Conservation (phyloP, 768 basidiomycete genomes). For the Mrakia blollopis region DNA sequence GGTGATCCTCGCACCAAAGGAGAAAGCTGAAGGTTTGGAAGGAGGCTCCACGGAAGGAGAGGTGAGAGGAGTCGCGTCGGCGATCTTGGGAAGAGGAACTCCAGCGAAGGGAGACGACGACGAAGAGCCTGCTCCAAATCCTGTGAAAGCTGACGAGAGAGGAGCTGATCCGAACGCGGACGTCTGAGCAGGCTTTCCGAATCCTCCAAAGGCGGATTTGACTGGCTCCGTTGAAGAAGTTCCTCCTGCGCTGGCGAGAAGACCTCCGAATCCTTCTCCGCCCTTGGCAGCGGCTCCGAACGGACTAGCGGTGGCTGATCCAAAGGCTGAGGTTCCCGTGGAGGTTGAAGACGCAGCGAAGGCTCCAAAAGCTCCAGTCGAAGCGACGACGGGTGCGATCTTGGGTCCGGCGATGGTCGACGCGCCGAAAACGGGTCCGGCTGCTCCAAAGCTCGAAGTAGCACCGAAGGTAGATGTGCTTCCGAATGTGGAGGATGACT, state of each 20-base stretch:
- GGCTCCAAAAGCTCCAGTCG: slow-evolving; percentile 23
- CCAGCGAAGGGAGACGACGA: slow-evolving; percentile 6
- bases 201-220: slow-evolving; percentile 16
- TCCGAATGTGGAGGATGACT: slow-evolving; percentile 1
- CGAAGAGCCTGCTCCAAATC: neutral
- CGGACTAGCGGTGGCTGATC: slow-evolving; percentile 3
- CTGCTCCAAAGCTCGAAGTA: neutral
- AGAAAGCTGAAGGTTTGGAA: neutral
- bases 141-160: slow-evolving; percentile 8
- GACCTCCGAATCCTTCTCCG: slow-evolving; percentile 13
- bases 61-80: neutral
- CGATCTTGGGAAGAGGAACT: neutral
- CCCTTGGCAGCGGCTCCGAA: neutral
- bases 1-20: slow-evolving; percentile 17
- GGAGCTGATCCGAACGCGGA: slow-evolving; percentile 14
- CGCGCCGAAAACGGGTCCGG: slow-evolving; percentile 15
- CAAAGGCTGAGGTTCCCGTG: neutral
- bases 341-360: neutral
- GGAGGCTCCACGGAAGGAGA: neutral
- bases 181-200: neutral
- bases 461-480: slow-evolving; percentile 8
- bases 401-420: slow-evolving; percentile 23
- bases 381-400: slow-evolving; percentile 21
- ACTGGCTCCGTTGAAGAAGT: neutral
- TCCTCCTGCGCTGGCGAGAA: neutral